Base-by-base conservation (phyloP, 2,329 filamentous ascomycete genomes). In the Rhynchosporium secalis region DNA sequence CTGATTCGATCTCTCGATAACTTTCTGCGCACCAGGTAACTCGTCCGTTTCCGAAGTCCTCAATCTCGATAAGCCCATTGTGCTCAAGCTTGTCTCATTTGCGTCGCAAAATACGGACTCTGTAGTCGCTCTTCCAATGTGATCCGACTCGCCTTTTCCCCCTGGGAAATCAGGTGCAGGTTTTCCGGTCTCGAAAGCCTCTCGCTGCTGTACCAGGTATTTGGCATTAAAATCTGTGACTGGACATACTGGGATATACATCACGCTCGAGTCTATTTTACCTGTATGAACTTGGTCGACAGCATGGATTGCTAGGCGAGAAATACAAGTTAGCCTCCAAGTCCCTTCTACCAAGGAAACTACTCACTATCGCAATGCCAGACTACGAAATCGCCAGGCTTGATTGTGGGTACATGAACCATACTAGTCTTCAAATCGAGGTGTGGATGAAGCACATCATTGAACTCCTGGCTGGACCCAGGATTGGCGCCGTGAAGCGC, bases 221-320 rank as follows among this genome's bases (percentile, higher is more conserved):
- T 83, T 76, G 0, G 89, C 86, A 70, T 95, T 96, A 45, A 80
- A 77, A 58, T 88, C 84, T 0, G 92, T 96, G 36, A 92, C 81
- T 0, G 93, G 92, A 60, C 90, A 95, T 0, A 91, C 87, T 0
- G 93, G 92, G 60, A 97, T 96, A 71, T 97, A 97, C 63, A 97
- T 72, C 0, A 96, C 93, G 69, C 88, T 92, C 0, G 90, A 92
- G 74, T 97, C 93, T 0, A 78, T 75, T 1, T 77, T 80, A 1
- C 93, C 94, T 1, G 75, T 76, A 73, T 97, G 93, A 1, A 87
- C 80, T 67, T 85, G 87, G 76, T 97, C 93, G 0, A 97, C 93
- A 0, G 91, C 85, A 73, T 96, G 93, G 12, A 68, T 62, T 4
- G 80, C 68, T 70, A 28, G 9, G 26, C 7, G 2, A 46, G 15